Evolutionary conservation across 2,329 filamentous ascomycete species (phyloP), one percentile per base, ranked within the genome.

Genomic region (Botrytis tulipae): DNA sequence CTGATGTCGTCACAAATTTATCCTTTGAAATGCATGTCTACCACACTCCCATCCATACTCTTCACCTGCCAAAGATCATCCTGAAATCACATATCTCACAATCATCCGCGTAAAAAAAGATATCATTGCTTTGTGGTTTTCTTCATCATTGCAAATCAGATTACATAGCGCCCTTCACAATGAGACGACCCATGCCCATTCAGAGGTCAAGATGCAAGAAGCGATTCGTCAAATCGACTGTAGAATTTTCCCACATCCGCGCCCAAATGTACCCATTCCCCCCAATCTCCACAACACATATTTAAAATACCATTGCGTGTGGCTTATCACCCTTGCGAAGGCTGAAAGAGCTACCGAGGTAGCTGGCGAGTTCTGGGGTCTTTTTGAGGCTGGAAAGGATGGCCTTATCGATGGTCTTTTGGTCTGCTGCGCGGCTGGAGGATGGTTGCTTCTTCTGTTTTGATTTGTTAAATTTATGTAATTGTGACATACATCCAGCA

Each of bases 271-370:
- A 77, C 80, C 79, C 66, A 46, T 65, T 67, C 51, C 71, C 67
- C 60, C 61, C 65, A 65, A 60, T 72, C 66, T 76, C 75, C 77
- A 77, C 70, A 71, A 74, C 72, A 76, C 76, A 76, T 74, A 75
- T 76, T 77, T 98, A 99, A 91, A 95, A 99, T 88, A 93, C 93
- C 96, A 99, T 98, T 91, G 97, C 93, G 89, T 99, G 96, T 87
- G 96, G 96, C 92, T 95, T 95, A 90, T 99, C 95, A 84, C 96
- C 96, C 90, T 95, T 98, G 88, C 95, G 93, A 87, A 99, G 92
- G 91, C 93, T 97, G 93, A 99, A 99, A 84, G 92, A 94, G 86
- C 92, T 93, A 84, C 90, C 90, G 82, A 99, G 93, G 91, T 99
- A 99, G 88, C 92, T 93, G 84, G 91, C 87, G 82, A 99, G 93